Evolutionary conservation across 441 rosid genomes (phyloP).

Genomic region (Populus hybrid): DNA sequence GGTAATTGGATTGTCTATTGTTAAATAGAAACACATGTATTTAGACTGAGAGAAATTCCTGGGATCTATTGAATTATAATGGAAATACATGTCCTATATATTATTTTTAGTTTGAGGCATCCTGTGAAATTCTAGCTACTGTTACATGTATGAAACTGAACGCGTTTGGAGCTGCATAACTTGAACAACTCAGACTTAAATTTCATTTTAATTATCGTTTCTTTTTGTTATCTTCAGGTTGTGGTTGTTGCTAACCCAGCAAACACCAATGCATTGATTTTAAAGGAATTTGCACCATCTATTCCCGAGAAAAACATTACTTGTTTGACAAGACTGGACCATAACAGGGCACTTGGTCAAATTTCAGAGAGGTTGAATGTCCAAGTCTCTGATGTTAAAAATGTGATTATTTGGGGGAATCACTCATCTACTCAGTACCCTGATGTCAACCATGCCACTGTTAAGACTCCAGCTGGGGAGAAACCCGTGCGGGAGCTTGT

Average conservation of each 20-base stretch:
- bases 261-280: conserved; percentile 82
- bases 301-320: conserved; percentile 83
- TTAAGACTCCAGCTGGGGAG: conserved; percentile 60
- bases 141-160: background rate
- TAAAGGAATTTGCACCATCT: conserved; percentile 90
- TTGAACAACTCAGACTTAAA: background rate
- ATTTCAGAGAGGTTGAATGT: conserved; percentile 74
- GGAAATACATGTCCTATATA: background rate
- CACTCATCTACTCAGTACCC: conserved; percentile 89
- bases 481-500: conserved; percentile 75
- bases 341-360: conserved; percentile 93
- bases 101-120: background rate
- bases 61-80: background rate
- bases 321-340: conserved; percentile 85
- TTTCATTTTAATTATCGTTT: background rate
- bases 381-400: conserved; percentile 78
- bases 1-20: background rate
- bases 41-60: background rate
- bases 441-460: conserved; percentile 90
- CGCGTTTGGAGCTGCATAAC: background rate
- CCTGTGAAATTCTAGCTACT: background rate
- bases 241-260: conserved; percentile 95
- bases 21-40: background rate
- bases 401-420: conserved; percentile 93
- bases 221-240: conserved; percentile 43